Evolutionary conservation across 1,284 basidiomycete species (phyloP), one percentile per base, ranked within the genome.

Genomic region (Sporisorium scitamineum): DNA sequence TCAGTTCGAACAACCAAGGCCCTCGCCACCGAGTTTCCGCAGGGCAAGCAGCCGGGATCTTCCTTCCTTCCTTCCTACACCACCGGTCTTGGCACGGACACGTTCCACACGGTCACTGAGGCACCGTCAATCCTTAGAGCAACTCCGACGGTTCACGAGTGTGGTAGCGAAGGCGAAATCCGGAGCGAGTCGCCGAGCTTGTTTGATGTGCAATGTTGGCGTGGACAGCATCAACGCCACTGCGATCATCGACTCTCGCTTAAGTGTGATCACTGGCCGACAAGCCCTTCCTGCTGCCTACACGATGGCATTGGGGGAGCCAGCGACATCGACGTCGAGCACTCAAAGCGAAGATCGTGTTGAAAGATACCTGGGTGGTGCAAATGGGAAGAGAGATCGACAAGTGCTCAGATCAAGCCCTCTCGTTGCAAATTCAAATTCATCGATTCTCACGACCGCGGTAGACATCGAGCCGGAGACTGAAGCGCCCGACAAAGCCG

Each of bases 281-380:
- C 22, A 14, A 22, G 24, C 11, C 7, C 44, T 47, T 11, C 4
- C 14, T 13, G 22, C 10, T 47, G 29, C 32, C 48, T 2, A n/a
- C 22, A 24, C 54, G 44, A 45, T 32, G 42, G 10, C 10, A 26
- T 22, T 34, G 6, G 29, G 14, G 2, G 42, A 42, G 29, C n/a
- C 27, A 45, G 29, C 39, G 54, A 41, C 54, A 56, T 47, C 54
- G 44, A 47, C 44, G 54, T 47, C 54, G 44, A 45, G 18, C 20
- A 18, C 16, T 31, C 42, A 26, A 47, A 20, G 44, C 42, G 31
- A 56, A 14, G 27, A 26, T n/a, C 16, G 42, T 31, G 31, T 16
- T 7, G 44, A 44, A 16, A 11, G 20, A 20, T 26, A 24, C 32
- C 54, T 47, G 54, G 54, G 42, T 56, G 34, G 34, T 20, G 51